phyloP scores from a whole-genome alignment of 31 red algal genomes.

The Porphyra umbilicalis region DNA sequence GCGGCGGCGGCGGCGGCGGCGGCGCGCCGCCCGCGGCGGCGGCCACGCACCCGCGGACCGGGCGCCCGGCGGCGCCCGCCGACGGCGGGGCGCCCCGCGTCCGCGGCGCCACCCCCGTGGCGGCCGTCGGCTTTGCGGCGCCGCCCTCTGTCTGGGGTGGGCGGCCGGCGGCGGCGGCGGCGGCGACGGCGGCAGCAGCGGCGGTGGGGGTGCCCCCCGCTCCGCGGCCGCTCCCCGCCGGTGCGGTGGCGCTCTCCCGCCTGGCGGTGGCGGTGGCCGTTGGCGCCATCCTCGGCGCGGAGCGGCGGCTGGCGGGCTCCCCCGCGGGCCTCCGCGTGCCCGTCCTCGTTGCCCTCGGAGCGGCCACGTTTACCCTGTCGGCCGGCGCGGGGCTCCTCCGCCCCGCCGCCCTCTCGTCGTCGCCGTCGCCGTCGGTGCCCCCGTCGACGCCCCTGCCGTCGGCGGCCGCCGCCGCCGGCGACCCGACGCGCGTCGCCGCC shows the following conservation, averaged over 20 bases:
- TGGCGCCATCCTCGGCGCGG: constrained; percentile 61
- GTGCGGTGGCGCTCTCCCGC: constrained; percentile 4
- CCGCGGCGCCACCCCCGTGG: neutral
- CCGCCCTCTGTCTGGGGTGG: neutral
- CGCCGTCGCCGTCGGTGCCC: neutral
- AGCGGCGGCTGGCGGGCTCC: constrained; percentile 38
- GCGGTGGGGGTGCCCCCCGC: neutral
- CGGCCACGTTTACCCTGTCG: constrained; percentile 43
- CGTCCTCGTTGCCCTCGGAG: constrained; percentile 42
- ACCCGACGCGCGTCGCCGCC: constrained; percentile 40
- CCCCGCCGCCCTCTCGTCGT: neutral
- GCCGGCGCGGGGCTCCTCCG: constrained; percentile 22
- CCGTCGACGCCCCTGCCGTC: neutral
- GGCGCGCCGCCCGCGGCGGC: too few relatives aligned
- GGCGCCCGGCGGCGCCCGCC: too few relatives aligned
- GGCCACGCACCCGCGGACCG: too few relatives aligned
- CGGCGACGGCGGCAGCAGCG: neutral
- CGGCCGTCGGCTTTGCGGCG: neutral
- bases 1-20: too few relatives aligned
- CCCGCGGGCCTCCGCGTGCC: constrained; percentile 50
- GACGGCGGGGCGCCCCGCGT: neutral
- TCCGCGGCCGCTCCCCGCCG: neutral
- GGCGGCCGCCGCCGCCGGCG: constrained; percentile 2
- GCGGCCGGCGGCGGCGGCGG: neutral
- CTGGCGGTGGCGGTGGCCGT: constrained; percentile 43